phyloP scores from a whole-genome alignment of 169 alveolate genomes.

The Babesia ovis region DNA sequence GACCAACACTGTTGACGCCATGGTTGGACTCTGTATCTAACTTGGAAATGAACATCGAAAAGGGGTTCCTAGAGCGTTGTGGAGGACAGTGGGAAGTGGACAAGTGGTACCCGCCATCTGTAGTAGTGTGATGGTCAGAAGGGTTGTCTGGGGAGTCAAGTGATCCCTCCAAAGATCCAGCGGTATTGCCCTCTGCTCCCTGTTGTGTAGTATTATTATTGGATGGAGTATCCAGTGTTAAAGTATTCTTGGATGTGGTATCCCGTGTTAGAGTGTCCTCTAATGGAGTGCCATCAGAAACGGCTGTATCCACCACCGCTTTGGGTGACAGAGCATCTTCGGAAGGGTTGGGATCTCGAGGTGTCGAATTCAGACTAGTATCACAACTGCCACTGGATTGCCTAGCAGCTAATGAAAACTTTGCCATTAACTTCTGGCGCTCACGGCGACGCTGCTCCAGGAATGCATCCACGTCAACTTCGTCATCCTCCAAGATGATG shows the following conservation, averaged over 20 bases:
- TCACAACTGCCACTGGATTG: too few species aligned
- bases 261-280: neutral
- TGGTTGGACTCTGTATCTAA: neutral
- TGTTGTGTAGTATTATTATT: neutral
- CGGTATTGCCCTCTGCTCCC: neutral
- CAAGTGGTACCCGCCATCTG: neutral
- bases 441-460: conserved; percentile 44
- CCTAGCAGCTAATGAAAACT: neutral
- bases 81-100: neutral
- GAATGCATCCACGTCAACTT: conserved; percentile 53
- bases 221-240: neutral
- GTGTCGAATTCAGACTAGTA: neutral
- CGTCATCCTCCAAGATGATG: conserved; percentile 40
- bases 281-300: neutral
- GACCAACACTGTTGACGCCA: neutral
- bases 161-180: neutral
- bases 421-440: conserved; percentile 42
- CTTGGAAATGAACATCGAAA: conserved; percentile 1
- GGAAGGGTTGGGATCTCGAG: neutral
- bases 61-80: conserved; percentile 9
- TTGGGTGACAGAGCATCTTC: neutral
- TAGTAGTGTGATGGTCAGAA: neutral
- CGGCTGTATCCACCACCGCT: neutral
- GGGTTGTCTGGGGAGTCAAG: neutral
- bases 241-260: neutral